phyloP scores from a whole-genome alignment of 192 early-diverging fungal species.

The Coemansia sp. region DNA sequence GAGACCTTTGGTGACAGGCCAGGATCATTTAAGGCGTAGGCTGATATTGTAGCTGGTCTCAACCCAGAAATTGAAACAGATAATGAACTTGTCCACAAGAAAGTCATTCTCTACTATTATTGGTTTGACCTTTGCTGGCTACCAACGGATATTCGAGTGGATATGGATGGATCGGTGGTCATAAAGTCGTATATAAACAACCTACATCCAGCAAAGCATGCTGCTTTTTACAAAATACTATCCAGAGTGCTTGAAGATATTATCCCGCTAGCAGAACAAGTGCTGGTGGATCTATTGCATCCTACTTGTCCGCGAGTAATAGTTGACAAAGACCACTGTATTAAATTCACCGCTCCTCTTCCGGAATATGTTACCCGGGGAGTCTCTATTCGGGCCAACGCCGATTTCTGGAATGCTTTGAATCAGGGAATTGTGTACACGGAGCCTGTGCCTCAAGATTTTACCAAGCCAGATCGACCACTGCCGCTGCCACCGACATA shows the following conservation, averaged over 20 bases:
- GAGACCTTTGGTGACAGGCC: not conserved
- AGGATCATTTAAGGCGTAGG: not conserved
- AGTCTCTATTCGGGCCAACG: not conserved
- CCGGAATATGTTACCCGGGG: not conserved
- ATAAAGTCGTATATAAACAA: slow-evolving; percentile 71
- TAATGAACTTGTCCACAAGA: not conserved
- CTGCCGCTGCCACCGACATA: slow-evolving; percentile 5
- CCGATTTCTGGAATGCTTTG: not conserved
- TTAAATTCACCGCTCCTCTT: slow-evolving; percentile 2
- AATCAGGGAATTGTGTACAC: slow-evolving; percentile 8
- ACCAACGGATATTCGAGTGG: slow-evolving; percentile 58
- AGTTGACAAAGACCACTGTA: not conserved
- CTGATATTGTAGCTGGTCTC: not conserved
- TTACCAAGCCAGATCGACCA: slow-evolving; percentile 18
- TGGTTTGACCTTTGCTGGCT: slow-evolving; percentile 51
- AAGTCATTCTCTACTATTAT: not conserved
- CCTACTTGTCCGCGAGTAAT: not conserved
- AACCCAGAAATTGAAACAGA: not conserved
- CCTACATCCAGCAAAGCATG: slow-evolving; percentile 48
- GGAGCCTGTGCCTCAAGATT: slow-evolving; percentile 20
- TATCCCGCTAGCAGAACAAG: slow-evolving; percentile 61
- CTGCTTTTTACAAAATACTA: slow-evolving; percentile 51
- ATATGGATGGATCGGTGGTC: slow-evolving; percentile 31
- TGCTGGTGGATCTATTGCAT: slow-evolving; percentile 13
- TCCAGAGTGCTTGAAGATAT: slow-evolving; percentile 44